Evolutionary conservation across 352 stramenopile genomes (phyloP).

Genomic region (Phytophthora litchii): DNA sequence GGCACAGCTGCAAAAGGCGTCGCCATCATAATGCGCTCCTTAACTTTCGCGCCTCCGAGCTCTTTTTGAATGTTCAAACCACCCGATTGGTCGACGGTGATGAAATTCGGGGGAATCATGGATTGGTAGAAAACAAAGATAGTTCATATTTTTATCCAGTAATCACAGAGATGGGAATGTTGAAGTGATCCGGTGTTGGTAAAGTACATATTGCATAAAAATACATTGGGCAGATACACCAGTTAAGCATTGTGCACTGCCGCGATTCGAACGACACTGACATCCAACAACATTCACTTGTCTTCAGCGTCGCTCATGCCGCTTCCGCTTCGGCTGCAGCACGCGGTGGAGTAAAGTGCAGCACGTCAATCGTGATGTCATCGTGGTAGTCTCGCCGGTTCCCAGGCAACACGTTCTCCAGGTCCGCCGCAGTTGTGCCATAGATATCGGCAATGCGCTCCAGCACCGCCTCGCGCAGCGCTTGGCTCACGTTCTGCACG

Average conservation of each 20-base stretch:
- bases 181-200: no score
- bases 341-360: slow-evolving; percentile 57
- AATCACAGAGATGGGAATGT: background rate
- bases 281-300: background rate
- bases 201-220: slow-evolving; percentile 32
- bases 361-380: slow-evolving; percentile 75
- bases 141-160: no score
- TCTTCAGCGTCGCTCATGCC: slow-evolving; percentile 11
- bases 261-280: no score
- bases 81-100: slow-evolving; percentile 24
- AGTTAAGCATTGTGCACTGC: no score
- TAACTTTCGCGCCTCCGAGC: slow-evolving; percentile 28
- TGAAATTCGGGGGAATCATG: slow-evolving; percentile 10
- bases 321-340: slow-evolving; percentile 19
- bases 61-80: slow-evolving; percentile 39
- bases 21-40: slow-evolving; percentile 34
- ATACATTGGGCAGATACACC: no score
- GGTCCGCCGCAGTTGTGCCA: slow-evolving; percentile 46
- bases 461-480: slow-evolving; percentile 51
- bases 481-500: slow-evolving; percentile 59
- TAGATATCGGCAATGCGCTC: slow-evolving; percentile 65
- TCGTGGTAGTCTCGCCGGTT: slow-evolving; percentile 74
- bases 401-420: slow-evolving; percentile 60
- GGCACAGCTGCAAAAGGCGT: slow-evolving; percentile 35
- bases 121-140: slow-evolving; percentile 14